A percentile compares a stretch with the other conserved stretches of the same genome.
phyloP scores from a whole-genome alignment of 139 green algal genomes.

The Chlamydomonas sp. region DNA sequence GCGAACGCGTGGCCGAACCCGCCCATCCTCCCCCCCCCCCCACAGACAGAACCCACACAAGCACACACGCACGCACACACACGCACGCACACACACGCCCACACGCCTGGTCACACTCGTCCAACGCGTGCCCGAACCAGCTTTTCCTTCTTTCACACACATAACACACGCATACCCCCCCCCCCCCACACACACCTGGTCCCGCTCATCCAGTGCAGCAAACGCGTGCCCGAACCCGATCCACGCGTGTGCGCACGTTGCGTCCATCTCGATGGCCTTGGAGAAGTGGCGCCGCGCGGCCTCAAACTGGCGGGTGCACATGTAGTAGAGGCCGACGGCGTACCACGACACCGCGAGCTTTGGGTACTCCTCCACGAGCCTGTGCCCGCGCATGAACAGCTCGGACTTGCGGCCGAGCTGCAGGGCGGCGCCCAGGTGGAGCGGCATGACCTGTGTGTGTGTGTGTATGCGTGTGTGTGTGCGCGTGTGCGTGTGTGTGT shows the following conservation, averaged over 20 bases:
- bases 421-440: constrained; percentile 69
- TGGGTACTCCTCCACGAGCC: constrained; percentile 80
- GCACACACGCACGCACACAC: no score
- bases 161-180: no score
- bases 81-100: no score
- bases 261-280: constrained; percentile 76
- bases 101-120: no score
- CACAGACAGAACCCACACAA: no score
- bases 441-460: constrained; percentile 51
- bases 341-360: constrained; percentile 72
- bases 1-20: constrained; percentile 91
- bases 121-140: no score
- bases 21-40: no score
- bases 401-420: constrained; percentile 82
- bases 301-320: constrained; percentile 54
- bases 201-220: constrained; percentile 77
- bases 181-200: constrained; percentile 57
- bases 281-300: constrained; percentile 70
- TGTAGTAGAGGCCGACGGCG: constrained; percentile 94
- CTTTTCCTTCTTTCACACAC: no score
- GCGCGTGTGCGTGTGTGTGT: no score
- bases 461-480: constrained; percentile 13
- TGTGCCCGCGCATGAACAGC: constrained; percentile 69
- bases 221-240: constrained; percentile 92
- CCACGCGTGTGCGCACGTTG: constrained; percentile 81